Conservation (phyloP, 306 rosid genomes). For the Medicago arabica region DNA sequence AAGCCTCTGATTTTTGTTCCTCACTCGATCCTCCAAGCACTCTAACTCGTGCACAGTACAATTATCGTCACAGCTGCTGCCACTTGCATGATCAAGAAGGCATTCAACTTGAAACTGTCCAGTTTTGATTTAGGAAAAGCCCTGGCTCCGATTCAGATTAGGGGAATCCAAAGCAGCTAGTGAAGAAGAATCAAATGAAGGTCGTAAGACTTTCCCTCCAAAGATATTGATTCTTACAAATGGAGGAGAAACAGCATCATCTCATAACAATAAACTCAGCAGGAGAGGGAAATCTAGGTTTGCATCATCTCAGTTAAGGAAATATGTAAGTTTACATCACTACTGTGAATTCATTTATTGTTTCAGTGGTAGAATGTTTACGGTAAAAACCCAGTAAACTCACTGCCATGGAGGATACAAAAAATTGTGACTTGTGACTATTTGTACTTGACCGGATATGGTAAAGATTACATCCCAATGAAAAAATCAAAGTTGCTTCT, state of each 20-base stretch:
- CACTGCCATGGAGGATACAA: not conserved
- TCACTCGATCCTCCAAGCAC: not conserved
- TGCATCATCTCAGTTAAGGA: not conserved
- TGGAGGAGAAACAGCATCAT: not conserved
- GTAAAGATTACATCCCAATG: not conserved
- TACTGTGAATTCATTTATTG: not conserved
- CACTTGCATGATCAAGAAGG: not conserved
- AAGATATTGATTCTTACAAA: not conserved
- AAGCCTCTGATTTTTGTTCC: not conserved
- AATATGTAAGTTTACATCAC: not conserved
- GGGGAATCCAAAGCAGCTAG: not conserved
- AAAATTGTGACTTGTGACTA: not conserved
- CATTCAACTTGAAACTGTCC: not conserved
- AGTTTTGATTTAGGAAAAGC: not conserved
- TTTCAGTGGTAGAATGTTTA: not conserved
- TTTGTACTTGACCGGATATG: not conserved
- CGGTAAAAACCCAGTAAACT: not conserved
- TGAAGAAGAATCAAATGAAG: not conserved
- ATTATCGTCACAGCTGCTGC: not conserved
- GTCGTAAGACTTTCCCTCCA: not conserved
- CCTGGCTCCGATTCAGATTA: not conserved
- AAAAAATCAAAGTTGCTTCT: not conserved
- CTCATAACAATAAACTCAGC: not conserved
- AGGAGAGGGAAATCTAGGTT: not conserved
- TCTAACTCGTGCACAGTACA: not conserved